These are phyloP conservation scores for Chalaropsis ovoidea DNA, from an alignment of 2,329 filamentous ascomycete genomes.

Conservation along the genomic window DNA sequence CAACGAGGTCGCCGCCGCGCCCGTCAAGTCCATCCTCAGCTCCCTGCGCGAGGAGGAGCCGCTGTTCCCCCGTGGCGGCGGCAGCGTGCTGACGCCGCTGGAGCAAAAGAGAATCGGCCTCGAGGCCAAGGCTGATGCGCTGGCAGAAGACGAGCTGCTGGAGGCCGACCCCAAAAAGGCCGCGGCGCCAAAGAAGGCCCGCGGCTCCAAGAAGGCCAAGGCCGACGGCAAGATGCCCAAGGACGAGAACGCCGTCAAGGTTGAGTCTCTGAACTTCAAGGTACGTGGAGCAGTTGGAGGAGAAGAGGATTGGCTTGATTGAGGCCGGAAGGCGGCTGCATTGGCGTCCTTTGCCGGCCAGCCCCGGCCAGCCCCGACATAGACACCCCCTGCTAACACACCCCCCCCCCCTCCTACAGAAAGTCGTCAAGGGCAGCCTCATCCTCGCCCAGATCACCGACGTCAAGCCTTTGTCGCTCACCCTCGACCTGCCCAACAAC, in stretches of 20 bases:
- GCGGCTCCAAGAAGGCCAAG: constrained; percentile 36
- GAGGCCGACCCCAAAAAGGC: constrained; percentile 18
- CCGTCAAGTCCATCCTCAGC: constrained; percentile 37
- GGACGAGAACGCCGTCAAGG: constrained; percentile 52
- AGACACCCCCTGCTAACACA: not conserved
- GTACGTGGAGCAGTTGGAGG: constrained; percentile 47
- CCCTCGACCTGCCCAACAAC: constrained; percentile 83
- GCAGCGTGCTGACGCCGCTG: constrained; percentile 77
- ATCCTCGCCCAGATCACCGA: constrained; percentile 77
- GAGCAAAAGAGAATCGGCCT: constrained; percentile 95
- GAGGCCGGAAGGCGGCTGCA: too few species aligned
- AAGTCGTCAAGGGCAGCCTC: constrained; percentile 71
- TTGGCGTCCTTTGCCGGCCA: too few species aligned
- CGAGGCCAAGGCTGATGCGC: constrained; percentile 81
- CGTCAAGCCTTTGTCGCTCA: constrained; percentile 69
- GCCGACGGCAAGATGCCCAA: constrained; percentile 37
- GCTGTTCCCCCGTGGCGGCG: constrained; percentile 85
- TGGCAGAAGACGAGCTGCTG: constrained; percentile 58
- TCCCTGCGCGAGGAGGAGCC: constrained; percentile 67
- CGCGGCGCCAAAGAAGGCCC: constrained; percentile 17
- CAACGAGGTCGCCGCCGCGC: constrained; percentile 31
- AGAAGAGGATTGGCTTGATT: too few species aligned
- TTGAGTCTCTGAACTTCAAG: constrained; percentile 85
- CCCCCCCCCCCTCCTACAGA: constrained; percentile 45
- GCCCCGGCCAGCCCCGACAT: too few species aligned